A percentile compares a stretch with the other conserved stretches of the same genome.
phyloP scores from a whole-genome alignment of 2,329 filamentous ascomycete species.

The Colletotrichum chrysophilum region DNA sequence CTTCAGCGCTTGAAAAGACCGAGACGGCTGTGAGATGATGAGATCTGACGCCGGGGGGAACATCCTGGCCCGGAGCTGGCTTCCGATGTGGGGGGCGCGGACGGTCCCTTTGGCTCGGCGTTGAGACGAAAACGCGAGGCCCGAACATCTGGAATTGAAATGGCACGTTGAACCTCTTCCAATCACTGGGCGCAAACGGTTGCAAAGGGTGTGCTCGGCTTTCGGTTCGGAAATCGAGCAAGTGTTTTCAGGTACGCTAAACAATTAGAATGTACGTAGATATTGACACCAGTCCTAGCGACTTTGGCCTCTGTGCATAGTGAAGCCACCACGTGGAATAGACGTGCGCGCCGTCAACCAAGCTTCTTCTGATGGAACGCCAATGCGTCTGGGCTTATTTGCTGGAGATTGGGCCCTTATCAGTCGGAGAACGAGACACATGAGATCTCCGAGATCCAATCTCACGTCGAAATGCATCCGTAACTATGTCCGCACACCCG shows the following conservation, averaged over 20 bases:
- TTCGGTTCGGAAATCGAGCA: not conserved
- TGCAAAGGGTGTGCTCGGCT: conserved; percentile 9
- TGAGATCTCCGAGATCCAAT: not conserved
- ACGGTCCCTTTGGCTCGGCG: not conserved
- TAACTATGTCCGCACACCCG: not conserved
- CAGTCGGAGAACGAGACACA: not conserved
- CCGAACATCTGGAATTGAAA: not conserved
- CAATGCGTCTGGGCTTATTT: not conserved
- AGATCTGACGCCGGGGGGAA: not conserved
- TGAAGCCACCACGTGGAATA: not conserved
- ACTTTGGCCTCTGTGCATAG: not conserved
- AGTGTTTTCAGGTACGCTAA: not conserved
- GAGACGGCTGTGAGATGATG: not conserved
- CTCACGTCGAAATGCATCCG: not conserved
- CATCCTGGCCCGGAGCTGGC: not conserved
- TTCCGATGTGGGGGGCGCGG: not conserved
- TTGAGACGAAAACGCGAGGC: conserved; percentile 13
- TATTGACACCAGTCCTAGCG: not conserved
- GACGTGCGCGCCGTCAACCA: not conserved
- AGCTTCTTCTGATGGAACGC: not conserved
- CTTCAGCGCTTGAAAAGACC: not conserved
- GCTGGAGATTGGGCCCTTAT: not conserved
- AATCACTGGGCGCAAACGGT: not conserved
- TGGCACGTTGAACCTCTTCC: not conserved
- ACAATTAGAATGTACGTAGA: not conserved